phyloP scores from a whole-genome alignment of 2,329 filamentous ascomycete species.

The Trichoderma hamatum region DNA sequence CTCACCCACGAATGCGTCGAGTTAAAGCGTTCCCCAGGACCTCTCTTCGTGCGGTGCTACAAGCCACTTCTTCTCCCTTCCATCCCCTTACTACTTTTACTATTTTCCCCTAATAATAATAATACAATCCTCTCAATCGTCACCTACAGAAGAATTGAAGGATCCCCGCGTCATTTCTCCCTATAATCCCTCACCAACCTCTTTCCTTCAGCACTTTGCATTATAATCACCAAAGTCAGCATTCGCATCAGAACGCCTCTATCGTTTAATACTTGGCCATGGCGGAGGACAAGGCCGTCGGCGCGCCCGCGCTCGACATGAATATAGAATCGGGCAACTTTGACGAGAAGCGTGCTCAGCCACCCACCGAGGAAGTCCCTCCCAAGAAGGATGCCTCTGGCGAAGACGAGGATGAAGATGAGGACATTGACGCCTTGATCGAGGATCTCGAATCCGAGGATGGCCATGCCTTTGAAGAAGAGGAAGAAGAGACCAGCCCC shows the following conservation, averaged over 20 bases:
- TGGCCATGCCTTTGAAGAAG: constrained; percentile 66
- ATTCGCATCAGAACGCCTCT: constrained; percentile 22
- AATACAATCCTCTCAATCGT: constrained; percentile 23
- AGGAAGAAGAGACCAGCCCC: constrained; percentile 54
- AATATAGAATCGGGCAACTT: constrained; percentile 67
- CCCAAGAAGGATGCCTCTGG: constrained; percentile 51
- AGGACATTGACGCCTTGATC: constrained; percentile 84
- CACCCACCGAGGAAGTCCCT: constrained; percentile 39
- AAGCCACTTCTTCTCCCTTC: constrained; percentile 30
- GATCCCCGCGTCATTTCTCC: constrained; percentile 26
- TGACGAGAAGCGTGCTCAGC: constrained; percentile 61
- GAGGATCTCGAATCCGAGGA: constrained; percentile 85
- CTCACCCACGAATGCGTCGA: constrained; percentile 56
- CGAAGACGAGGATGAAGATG: constrained; percentile 72
- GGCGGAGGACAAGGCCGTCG: constrained; percentile 58
- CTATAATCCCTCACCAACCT: constrained; percentile 22
- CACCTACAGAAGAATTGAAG: constrained; percentile 6
- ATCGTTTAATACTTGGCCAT: constrained; percentile 40
- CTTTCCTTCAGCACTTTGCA: constrained; percentile 27
- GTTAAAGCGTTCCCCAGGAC: constrained; percentile 42
- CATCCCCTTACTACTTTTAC: neutral
- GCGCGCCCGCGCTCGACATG: constrained; percentile 62
- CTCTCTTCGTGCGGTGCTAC: constrained; percentile 51
- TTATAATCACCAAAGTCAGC: neutral
- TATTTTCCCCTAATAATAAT: constrained; percentile 27